phyloP scores from a whole-genome alignment of 371 early-diverging fungal species.

The Fennellomyces sp. region DNA sequence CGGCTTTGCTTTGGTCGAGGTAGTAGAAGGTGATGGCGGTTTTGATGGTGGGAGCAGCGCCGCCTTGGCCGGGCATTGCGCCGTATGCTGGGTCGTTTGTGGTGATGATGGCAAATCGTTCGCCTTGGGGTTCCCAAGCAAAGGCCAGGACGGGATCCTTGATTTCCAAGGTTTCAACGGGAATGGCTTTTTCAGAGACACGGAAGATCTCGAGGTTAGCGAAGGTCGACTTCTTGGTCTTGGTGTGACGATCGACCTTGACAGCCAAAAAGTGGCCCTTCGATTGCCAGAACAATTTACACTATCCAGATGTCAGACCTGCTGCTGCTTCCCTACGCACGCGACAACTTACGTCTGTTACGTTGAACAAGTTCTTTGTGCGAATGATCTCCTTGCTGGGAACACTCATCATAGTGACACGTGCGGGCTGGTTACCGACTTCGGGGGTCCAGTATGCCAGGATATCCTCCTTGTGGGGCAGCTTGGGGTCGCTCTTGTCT shows the following conservation, averaged over 20 bases:
- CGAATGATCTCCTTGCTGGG: constrained; percentile 86
- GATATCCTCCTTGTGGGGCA: constrained; percentile 67
- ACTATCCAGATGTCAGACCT: constrained; percentile 24
- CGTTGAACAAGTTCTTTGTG: constrained; percentile 97
- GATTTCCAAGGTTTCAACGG: constrained; percentile 93
- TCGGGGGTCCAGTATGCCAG: constrained; percentile 97
- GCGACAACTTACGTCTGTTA: constrained; percentile 60
- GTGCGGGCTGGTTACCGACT: constrained; percentile 93
- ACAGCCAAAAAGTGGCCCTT: constrained; percentile 90
- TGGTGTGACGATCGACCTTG: constrained; percentile 88
- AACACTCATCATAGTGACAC: constrained; percentile 87
- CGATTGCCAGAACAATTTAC: constrained; percentile 93
- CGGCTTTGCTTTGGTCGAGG: constrained; percentile 61
- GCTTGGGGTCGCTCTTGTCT: constrained; percentile 46
- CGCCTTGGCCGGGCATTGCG: constrained; percentile 45
- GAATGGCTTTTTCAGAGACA: constrained; percentile 88
- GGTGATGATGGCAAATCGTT: constrained; percentile 83
- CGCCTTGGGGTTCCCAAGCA: constrained; percentile 95
- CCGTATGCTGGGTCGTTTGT: constrained; percentile 71
- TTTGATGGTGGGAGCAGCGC: constrained; percentile 64
- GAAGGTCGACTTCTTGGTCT: constrained; percentile 90
- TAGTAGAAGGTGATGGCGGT: constrained; percentile 86
- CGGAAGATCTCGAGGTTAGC: constrained; percentile 96
- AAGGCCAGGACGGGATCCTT: constrained; percentile 82
- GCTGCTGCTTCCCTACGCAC: too few species aligned